Evolutionary conservation across 2,329 filamentous ascomycete genomes (phyloP), one percentile per base, ranked within the genome.

Genomic region (Geoglossum cookeanum): DNA sequence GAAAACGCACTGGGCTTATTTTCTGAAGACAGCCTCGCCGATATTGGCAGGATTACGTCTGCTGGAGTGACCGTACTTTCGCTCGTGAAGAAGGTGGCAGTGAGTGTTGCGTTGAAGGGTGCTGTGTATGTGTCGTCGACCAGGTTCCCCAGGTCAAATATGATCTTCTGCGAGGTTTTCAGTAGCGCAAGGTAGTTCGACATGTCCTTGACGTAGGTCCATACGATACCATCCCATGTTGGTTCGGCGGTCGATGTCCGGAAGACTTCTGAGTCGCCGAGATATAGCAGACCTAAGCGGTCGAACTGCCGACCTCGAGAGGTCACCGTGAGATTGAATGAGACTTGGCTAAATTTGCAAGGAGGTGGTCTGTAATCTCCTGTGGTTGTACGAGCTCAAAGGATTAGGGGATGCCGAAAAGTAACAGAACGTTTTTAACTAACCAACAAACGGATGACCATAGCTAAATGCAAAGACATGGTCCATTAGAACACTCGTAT

Each of bases 201-300:
- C 79, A 89, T 81, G 65, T 94, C 86, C 68, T 91, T 92, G 57
- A 82, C 72, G 65, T 87, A 88, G 0, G 78, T 81, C 84, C 85
- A 91, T 49, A 76, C 71, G 60, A 92, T 89, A 5, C 86, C 87
- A 27, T 75, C 75, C 3, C 71, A 62, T 0, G 80, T 87, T 1
- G 87, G 86, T 69, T 94, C 85, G 3, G 87, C 85, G 0, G 87
- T 94, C 4, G 85, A 89, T 1, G 86, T 90, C 29, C 87, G 76
- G 74, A 85, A 92, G n/a, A 94, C 76, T 66, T 94, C 87, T 8
- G 78, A 80, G 66, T 91, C 84, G 45, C 80, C 80, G 42, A 92
- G 73, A 63, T 83, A 92, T 76, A 92, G 82, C 35, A 84, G 68
- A 3, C 80, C 87, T 7, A 91, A 74, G 44, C 87, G 78, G 66